Evolutionary conservation across 352 stramenopile species (phyloP), one percentile per base, ranked within the genome.

Genomic region (Phytopythium chamaehyphon): DNA sequence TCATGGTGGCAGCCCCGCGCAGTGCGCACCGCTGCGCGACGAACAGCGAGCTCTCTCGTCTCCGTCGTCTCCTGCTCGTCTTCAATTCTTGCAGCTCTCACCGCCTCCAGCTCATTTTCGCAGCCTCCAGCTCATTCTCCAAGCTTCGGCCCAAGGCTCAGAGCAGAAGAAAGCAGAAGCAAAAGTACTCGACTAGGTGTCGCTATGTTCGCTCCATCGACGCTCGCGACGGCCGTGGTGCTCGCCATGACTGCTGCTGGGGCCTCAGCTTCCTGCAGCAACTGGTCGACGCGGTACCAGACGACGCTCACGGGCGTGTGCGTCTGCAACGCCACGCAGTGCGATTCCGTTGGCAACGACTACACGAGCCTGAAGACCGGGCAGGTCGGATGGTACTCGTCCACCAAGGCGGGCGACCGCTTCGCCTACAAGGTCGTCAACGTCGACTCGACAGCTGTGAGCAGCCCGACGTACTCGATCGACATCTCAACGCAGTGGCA

Each of bases 401-500:
- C 73, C 21, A 63, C 70, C 48, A 80, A 77, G 48, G 64, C 51
- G 21, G 73, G 73, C 18, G 69, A 85, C 42, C 73, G 73, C 22
- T 72, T 82, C 18, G 26, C 46, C n/a, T 76, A 81, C 49, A 65
- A 69, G 47, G 64, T 69, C 16, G 46, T 65, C 31, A 51, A 39
- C 9, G 59, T 75, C 6, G 57, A 66, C 40, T 51, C 56, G 18
- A 63, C 48, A 6, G 50, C 54, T 19, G 57, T 43, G 7, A 62
- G 42, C 24, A 66, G 51, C 28, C 59, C 69, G 19, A 73, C 71
- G 18, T 82, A 73, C 48, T 66, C 62, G 24, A 66, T 88, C 15
- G 73, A 90, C 43, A 55, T 66, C 12, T 64, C 61, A 3, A 76
- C 67, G 22, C 82, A 69, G 54, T 88, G 74, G 51, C 74, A 96